These are phyloP conservation scores for Hippophae gyantsensis DNA, from an alignment of 306 rosid species.

Conservation along the genomic window DNA sequence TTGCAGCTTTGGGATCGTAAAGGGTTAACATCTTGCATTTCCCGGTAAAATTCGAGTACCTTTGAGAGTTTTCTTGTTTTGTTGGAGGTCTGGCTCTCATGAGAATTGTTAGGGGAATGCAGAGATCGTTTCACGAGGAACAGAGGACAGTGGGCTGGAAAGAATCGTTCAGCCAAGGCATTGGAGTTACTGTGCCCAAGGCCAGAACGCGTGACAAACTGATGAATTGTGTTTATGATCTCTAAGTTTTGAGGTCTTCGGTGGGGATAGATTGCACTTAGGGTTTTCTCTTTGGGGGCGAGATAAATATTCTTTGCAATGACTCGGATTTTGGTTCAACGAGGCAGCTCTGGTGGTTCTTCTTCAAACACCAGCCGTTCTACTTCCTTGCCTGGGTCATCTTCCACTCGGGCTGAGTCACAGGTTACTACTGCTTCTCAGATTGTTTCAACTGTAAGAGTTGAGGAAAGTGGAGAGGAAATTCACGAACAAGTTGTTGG, in stretches of 20 bases:
- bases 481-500: constrained; percentile 24
- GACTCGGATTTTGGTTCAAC: constrained; percentile 74
- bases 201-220: constrained; percentile 88
- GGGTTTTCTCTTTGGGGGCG: constrained; percentile 16
- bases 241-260: constrained; percentile 20
- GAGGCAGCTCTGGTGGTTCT: constrained; percentile 59
- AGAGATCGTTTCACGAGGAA: constrained; percentile 80
- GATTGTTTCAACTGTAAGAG: constrained; percentile 34
- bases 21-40: constrained; percentile 19
- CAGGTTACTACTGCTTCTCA: constrained; percentile 26
- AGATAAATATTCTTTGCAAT: constrained; percentile 21
- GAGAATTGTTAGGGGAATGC: constrained; percentile 99
- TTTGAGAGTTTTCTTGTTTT: constrained; percentile 71
- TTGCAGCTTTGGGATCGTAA: constrained; percentile 46
- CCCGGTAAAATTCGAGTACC: constrained; percentile 56
- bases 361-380: constrained; percentile 54
- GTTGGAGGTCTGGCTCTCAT: constrained; percentile 87
- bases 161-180: constrained; percentile 61
- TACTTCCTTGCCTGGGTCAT: constrained; percentile 35
- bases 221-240: constrained; percentile 21
- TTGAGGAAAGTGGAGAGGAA: constrained; percentile 55
- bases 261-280: constrained; percentile 6
- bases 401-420: constrained; percentile 42
- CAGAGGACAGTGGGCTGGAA: constrained; percentile 50
- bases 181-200: constrained; percentile 79